Evolutionary conservation across 2,329 filamentous ascomycete genomes (phyloP).

Genomic region (Apiospora phragmitis): DNA sequence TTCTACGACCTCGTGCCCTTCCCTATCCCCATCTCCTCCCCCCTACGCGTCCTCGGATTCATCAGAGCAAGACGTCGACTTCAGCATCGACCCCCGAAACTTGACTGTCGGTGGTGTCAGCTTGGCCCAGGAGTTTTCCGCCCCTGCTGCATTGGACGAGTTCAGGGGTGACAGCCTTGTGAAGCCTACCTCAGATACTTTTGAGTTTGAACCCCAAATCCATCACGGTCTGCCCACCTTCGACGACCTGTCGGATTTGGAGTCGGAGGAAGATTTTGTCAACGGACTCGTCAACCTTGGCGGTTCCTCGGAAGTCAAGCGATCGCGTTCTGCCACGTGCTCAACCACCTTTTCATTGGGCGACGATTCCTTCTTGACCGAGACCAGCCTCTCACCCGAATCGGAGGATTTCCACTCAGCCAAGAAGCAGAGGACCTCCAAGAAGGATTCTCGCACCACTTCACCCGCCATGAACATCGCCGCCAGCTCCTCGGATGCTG

Average conservation of each 20-base stretch:
- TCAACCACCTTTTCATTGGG: conserved; percentile 69
- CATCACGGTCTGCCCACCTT: conserved; percentile 69
- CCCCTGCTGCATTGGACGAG: conserved; percentile 65
- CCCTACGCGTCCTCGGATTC: conserved; percentile 70
- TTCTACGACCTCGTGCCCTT: conserved; percentile 76
- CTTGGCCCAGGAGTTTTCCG: conserved; percentile 62
- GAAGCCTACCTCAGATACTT: conserved; percentile 38
- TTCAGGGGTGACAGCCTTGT: conserved; percentile 51
- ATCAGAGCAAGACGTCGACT: conserved; percentile 74
- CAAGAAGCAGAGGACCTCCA: conserved; percentile 60
- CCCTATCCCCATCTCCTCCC: conserved; percentile 83
- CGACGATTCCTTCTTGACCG: conserved; percentile 75
- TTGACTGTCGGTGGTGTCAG: conserved; percentile 68
- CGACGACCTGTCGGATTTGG: conserved; percentile 84
- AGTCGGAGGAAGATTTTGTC: conserved; percentile 86
- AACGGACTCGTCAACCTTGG: conserved; percentile 71
- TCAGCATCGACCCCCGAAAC: conserved; percentile 83
- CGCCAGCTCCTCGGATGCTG: conserved; percentile 35
- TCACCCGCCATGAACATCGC: conserved; percentile 46
- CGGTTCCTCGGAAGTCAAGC: conserved; percentile 58
- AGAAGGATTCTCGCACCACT: conserved; percentile 42
- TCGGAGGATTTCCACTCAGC: conserved; percentile 52
- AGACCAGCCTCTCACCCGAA: conserved; percentile 66
- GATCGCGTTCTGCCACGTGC: conserved; percentile 67
- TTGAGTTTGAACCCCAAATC: conserved; percentile 53